These are phyloP conservation scores for Ogataea nitratoaversa DNA, from an alignment of 805 yeast species.

Conservation along the genomic window DNA sequence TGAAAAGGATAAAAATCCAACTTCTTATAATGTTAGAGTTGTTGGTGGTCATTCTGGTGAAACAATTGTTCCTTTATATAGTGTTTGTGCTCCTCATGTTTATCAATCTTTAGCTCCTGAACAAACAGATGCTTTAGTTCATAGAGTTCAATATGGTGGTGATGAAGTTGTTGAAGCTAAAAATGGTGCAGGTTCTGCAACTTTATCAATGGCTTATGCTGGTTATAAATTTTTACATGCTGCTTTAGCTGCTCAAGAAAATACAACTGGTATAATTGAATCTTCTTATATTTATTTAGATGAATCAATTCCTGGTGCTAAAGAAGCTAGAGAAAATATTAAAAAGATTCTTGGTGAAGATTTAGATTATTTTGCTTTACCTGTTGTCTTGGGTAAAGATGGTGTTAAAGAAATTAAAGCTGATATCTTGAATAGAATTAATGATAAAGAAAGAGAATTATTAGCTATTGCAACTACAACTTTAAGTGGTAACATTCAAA, in stretches of 20 bases:
- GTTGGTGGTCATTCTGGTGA: constrained; percentile 96
- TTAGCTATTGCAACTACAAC: constrained; percentile 47
- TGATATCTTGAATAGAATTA: constrained; percentile 45
- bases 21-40: constrained; percentile 63
- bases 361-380: constrained; percentile 55
- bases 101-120: constrained; percentile 30
- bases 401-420: constrained; percentile 58
- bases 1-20: constrained; percentile 34
- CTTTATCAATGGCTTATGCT: constrained; percentile 90
- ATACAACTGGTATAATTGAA: constrained; percentile 61
- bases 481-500: constrained; percentile 50
- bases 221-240: constrained; percentile 72
- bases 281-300: constrained; percentile 55
- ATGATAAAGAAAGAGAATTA: constrained; percentile 51
- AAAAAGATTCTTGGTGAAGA: constrained; percentile 31
- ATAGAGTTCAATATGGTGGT: constrained; percentile 94
- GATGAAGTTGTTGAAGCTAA: constrained; percentile 93
- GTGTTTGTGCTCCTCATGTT: constrained; percentile 34
- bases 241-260: constrained; percentile 59
- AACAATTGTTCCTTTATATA: constrained; percentile 84
- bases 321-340: constrained; percentile 40
- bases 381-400: constrained; percentile 47
- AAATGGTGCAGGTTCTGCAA: constrained; percentile 92
- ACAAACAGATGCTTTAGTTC: constrained; percentile 52
- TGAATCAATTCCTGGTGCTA: constrained; percentile 50